phyloP scores from a whole-genome alignment of 116 monocot species.

The Zostera marina region DNA sequence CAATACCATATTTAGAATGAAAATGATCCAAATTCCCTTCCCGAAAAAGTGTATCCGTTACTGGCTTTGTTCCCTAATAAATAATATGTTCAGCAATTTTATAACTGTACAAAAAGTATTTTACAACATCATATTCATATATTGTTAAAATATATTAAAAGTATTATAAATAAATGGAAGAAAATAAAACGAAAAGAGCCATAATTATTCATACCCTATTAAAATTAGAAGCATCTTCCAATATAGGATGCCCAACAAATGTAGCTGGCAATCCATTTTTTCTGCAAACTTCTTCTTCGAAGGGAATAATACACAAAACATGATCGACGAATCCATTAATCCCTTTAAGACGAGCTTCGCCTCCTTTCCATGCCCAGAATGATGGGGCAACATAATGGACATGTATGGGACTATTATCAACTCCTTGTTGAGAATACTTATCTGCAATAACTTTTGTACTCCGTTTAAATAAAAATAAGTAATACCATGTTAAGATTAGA shows the following conservation, averaged over 20 bases:
- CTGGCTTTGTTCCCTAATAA: background rate
- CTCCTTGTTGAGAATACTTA: constrained; percentile 17
- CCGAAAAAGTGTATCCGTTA: background rate
- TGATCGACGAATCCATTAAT: constrained; percentile 54
- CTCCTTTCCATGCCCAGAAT: constrained; percentile 99
- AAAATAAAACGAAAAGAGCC: no score
- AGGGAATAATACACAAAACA: constrained; percentile 87
- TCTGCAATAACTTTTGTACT: constrained; percentile 23
- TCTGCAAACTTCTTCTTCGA: constrained; percentile 78
- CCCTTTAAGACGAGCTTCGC: constrained; percentile 48
- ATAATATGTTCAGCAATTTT: background rate
- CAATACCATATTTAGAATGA: background rate
- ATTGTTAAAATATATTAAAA: background rate
- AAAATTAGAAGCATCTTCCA: constrained; percentile 49
- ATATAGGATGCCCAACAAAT: constrained; percentile 84
- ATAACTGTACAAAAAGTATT: background rate
- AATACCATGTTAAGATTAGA: background rate
- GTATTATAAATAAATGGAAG: background rate
- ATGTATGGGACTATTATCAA: constrained; percentile 25
- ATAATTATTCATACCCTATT: constrained; percentile 18
- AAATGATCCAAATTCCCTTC: constrained; percentile 2
- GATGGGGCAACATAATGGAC: constrained; percentile 97
- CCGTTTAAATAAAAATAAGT: background rate
- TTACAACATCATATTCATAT: background rate
- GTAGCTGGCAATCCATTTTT: constrained; percentile 64